phyloP scores from a whole-genome alignment of 495 filamentous ascomycete genomes.

The Annulohypoxylon moriforme region DNA sequence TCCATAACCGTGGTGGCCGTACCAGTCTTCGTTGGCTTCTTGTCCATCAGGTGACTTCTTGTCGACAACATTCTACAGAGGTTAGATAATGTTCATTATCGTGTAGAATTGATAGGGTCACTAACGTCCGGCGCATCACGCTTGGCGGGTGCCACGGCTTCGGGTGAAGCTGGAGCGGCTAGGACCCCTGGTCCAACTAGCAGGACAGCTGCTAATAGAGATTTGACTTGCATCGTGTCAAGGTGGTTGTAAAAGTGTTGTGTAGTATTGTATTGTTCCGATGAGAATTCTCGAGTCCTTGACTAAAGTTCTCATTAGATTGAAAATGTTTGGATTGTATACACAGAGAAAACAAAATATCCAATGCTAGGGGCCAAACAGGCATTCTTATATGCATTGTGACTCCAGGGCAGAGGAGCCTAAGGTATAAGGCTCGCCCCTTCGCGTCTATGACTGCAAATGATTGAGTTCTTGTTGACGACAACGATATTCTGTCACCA shows the following conservation, averaged over 20 bases:
- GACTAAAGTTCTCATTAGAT: background rate
- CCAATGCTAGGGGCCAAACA: background rate
- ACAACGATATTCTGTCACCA: slow-evolving; percentile 33
- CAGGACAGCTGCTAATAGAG: slow-evolving; percentile 43
- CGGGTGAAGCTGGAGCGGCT: slow-evolving; percentile 29
- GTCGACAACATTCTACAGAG: background rate
- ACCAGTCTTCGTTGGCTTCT: background rate
- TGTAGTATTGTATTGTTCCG: background rate
- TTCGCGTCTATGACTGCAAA: background rate
- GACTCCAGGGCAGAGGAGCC: background rate
- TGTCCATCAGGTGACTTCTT: background rate
- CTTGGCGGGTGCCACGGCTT: slow-evolving; percentile 10
- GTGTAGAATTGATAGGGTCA: background rate
- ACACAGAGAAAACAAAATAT: background rate
- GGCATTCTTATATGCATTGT: slow-evolving; percentile 29
- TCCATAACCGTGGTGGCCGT: background rate
- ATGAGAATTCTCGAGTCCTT: background rate
- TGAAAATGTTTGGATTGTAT: background rate
- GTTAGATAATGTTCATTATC: background rate
- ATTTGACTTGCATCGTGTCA: slow-evolving; percentile 40
- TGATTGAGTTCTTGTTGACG: slow-evolving; percentile 41
- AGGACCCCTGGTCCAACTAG: slow-evolving; percentile 37
- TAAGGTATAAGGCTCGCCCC: background rate
- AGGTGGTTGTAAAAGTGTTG: background rate
- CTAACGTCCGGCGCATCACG: slow-evolving; percentile 13